Percentiles rank a stretch among this genome's conserved stretches.
Evolutionary conservation across 2,329 filamentous ascomycete species (phyloP).

Genomic region (Endoconidiophora polonica): DNA sequence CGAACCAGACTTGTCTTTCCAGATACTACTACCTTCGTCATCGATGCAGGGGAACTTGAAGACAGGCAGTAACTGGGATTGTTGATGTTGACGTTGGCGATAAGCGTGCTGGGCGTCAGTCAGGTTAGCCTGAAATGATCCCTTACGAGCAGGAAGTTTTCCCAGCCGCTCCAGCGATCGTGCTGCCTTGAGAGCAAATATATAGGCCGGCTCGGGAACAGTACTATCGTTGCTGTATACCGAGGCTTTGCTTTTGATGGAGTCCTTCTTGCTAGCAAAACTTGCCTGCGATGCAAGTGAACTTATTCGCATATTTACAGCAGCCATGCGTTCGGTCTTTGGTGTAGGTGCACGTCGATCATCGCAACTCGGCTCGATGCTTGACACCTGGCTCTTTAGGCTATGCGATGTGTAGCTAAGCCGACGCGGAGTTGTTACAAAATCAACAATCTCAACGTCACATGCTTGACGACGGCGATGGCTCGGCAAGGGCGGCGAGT

Average conservation of each 20-base stretch:
- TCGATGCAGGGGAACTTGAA: background rate
- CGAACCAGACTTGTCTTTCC: background rate
- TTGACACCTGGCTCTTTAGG: no score
- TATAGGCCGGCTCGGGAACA: conserved; percentile 8
- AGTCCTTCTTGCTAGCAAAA: background rate
- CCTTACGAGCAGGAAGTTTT: background rate
- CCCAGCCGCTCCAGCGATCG: background rate
- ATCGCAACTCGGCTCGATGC: no score
- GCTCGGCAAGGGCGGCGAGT: no score
- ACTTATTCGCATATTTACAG: no score
- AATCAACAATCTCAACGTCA: no score
- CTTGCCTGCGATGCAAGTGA: no score
- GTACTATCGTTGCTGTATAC: background rate
- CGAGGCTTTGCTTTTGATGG: background rate
- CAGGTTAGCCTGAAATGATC: background rate
- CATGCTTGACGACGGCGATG: no score
- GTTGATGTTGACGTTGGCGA: background rate
- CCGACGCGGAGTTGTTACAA: no score
- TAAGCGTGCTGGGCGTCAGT: background rate
- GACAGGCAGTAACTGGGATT: no score
- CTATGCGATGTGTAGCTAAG: no score
- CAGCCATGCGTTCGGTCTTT: no score
- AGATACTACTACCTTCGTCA: background rate
- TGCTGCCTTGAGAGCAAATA: conserved; percentile 7
- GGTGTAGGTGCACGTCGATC: no score